Evolutionary conservation across 2,329 filamentous ascomycete genomes (phyloP).

Genomic region (Rhynchosporium agropyri): DNA sequence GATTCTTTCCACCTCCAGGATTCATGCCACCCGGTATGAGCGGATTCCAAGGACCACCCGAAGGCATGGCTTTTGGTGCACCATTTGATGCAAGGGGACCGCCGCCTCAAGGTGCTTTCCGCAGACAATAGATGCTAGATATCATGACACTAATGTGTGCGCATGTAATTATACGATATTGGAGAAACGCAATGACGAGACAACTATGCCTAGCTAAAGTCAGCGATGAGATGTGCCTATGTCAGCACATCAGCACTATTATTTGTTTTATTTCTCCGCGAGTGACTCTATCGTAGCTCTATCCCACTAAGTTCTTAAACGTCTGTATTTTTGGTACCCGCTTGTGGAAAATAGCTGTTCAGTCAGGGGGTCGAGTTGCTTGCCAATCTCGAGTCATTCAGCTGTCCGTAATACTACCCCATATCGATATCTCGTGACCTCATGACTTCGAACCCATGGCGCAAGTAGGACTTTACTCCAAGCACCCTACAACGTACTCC

Average conservation of each 20-base stretch:
- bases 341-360: too few species aligned
- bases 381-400: too few species aligned
- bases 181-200: slow-evolving; percentile 5
- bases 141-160: slow-evolving; percentile 20
- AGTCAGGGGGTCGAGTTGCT: too few species aligned
- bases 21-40: slow-evolving; percentile 56
- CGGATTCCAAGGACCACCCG: slow-evolving; percentile 58
- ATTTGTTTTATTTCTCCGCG: neutral
- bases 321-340: too few species aligned
- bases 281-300: neutral
- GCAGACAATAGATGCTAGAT: slow-evolving; percentile 42
- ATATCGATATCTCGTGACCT: neutral
- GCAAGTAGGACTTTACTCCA: neutral
- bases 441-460: neutral
- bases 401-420: too few species aligned
- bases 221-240: slow-evolving; percentile 13
- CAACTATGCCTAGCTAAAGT: slow-evolving; percentile 7
- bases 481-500: too few species aligned
- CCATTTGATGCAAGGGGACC: slow-evolving; percentile 57
- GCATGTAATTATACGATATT: slow-evolving; percentile 25
- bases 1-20: slow-evolving; percentile 47
- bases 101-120: slow-evolving; percentile 53
- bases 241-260: neutral
- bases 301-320: too few species aligned
- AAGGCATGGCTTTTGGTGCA: slow-evolving; percentile 51